Evolutionary conservation across 73 alveolate genomes (phyloP).

Genomic region (Tetrahymena thermophila): DNA sequence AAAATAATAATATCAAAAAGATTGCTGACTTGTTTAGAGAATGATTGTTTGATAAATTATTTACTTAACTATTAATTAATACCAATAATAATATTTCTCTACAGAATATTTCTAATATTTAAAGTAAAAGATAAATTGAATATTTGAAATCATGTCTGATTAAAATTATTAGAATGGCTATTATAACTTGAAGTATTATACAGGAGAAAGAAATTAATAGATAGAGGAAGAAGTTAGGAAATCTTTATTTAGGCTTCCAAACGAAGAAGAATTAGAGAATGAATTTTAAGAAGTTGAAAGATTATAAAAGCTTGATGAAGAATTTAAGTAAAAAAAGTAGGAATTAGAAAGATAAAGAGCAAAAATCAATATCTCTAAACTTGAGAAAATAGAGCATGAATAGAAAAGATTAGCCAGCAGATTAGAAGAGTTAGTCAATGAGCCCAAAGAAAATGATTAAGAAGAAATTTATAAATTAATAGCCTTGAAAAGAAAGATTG

Average conservation of each 20-base stretch:
- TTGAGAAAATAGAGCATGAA: neutral
- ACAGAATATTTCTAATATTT: neutral
- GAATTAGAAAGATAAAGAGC: neutral
- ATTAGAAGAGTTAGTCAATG: neutral
- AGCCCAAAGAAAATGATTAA: neutral
- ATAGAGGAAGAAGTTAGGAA: neutral
- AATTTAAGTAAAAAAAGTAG: neutral
- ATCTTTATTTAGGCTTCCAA: neutral
- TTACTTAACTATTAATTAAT: neutral
- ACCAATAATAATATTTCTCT: neutral
- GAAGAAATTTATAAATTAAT: neutral
- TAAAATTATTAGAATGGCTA: neutral
- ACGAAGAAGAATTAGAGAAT: neutral
- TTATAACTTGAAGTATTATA: neutral
- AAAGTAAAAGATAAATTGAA: neutral
- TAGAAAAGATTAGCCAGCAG: neutral
- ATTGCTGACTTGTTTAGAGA: neutral
- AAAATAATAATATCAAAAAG: neutral
- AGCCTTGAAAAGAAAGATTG: neutral
- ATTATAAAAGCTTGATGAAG: neutral
- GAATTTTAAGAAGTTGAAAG: neutral
- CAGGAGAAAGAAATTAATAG: neutral
- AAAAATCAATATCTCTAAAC: neutral
- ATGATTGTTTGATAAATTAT: neutral
- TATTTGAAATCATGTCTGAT: neutral